These are phyloP conservation scores for Schizosaccharomyces versatilis DNA, from an alignment of 1,139 yeast genomes.

Conservation along the genomic window DNA sequence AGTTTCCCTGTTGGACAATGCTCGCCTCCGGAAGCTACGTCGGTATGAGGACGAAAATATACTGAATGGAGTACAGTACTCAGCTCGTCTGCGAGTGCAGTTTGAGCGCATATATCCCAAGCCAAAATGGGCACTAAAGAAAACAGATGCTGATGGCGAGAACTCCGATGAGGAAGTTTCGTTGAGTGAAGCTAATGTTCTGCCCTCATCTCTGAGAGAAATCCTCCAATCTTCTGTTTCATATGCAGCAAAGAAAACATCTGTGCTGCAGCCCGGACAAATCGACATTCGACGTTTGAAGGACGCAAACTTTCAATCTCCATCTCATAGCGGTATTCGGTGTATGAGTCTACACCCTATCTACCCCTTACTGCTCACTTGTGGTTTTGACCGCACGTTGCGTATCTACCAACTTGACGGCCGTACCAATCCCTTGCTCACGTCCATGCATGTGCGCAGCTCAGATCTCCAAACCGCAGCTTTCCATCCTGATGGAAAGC, in stretches of 20 bases:
- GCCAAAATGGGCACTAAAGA: conserved; percentile 68
- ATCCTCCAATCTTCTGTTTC: conserved; percentile 18
- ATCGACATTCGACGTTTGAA: conserved; percentile 58
- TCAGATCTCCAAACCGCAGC: conserved; percentile 61
- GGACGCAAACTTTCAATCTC: conserved; percentile 58
- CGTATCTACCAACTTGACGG: conserved; percentile 84
- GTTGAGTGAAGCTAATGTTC: conserved; percentile 38
- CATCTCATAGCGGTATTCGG: conserved; percentile 62
- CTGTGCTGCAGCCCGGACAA: conserved; percentile 44
- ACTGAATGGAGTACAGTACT: conserved; percentile 45
- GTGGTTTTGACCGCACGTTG: conserved; percentile 78
- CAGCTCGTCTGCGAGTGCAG: conserved; percentile 53
- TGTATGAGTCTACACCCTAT: conserved; percentile 63
- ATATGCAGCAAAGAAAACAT: neutral
- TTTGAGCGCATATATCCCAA: conserved; percentile 33
- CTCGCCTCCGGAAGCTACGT: conserved; percentile 52
- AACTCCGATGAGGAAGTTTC: conserved; percentile 25
- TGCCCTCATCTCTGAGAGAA: conserved; percentile 23
- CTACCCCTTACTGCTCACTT: conserved; percentile 66
- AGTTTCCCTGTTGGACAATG: conserved; percentile 38
- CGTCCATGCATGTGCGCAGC: conserved; percentile 56
- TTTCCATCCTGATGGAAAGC: conserved; percentile 34
- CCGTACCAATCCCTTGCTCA: conserved; percentile 55
- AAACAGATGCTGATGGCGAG: conserved; percentile 4
- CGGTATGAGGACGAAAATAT: conserved; percentile 35